Evolutionary conservation across 2,329 filamentous ascomycete species (phyloP).

Genomic region (Microsporum ferrugineum): DNA sequence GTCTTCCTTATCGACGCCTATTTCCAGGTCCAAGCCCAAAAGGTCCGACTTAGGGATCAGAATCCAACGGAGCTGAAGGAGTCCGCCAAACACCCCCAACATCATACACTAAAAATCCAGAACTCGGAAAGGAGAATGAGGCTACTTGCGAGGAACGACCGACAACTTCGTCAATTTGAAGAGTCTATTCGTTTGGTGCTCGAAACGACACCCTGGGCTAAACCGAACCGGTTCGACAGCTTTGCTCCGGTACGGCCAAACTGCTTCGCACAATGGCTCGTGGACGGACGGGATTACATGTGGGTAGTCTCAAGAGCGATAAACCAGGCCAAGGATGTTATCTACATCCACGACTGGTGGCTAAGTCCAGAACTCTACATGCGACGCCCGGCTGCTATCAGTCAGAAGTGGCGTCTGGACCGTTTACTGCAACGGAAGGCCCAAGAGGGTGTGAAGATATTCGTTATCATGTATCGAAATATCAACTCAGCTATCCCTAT

Average conservation of each 20-base stretch:
- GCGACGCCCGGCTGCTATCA: constrained; percentile 67
- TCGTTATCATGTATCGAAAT: constrained; percentile 77
- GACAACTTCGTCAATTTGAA: constrained; percentile 81
- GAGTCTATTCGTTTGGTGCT: constrained; percentile 85
- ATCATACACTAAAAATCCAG: constrained; percentile 76
- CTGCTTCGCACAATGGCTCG: constrained; percentile 92
- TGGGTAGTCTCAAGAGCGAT: constrained; percentile 85
- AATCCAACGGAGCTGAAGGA: constrained; percentile 51
- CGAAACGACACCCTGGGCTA: constrained; percentile 68
- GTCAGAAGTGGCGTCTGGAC: constrained; percentile 81
- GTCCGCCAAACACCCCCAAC: constrained; percentile 51
- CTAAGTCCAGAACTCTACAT: constrained; percentile 79
- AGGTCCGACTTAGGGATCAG: constrained; percentile 41
- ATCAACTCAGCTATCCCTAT: constrained; percentile 96
- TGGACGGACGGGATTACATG: constrained; percentile 90
- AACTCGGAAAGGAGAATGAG: constrained; percentile 90
- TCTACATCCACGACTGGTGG: constrained; percentile 96
- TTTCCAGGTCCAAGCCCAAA: constrained; percentile 69
- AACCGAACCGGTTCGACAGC: constrained; percentile 73
- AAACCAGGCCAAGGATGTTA: constrained; percentile 81
- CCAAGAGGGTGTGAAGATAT: constrained; percentile 90
- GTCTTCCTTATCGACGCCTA: constrained; percentile 91
- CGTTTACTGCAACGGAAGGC: constrained; percentile 76
- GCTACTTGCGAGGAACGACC: constrained; percentile 79
- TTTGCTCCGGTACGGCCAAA: constrained; percentile 79